These are phyloP conservation scores for Fistulinella cinereoalba DNA, from an alignment of 1,284 basidiomycete species.

Conservation along the genomic window DNA sequence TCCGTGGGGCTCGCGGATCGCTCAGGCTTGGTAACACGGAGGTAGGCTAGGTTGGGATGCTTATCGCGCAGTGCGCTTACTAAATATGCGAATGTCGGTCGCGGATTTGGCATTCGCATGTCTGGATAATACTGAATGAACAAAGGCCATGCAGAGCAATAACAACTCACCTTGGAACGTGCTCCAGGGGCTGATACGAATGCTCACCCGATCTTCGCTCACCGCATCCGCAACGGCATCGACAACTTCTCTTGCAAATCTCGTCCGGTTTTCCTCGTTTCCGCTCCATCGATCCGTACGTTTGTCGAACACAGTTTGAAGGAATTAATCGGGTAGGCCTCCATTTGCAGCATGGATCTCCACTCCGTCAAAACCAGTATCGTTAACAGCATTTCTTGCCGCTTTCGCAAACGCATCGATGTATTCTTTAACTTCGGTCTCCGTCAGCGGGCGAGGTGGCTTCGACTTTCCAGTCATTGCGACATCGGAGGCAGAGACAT, in stretches of 20 bases:
- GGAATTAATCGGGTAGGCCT: conserved; percentile 31
- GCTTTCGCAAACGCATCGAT: conserved; percentile 22
- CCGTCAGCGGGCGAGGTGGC: conserved; percentile 33
- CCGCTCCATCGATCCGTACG: conserved; percentile 59
- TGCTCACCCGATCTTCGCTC: conserved; percentile 41
- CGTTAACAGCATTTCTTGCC: conserved; percentile 23
- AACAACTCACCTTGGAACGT: conserved; percentile 33
- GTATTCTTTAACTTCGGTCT: conserved; percentile 28
- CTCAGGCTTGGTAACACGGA: conserved; percentile 57
- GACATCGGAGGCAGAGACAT: conserved; percentile 42
- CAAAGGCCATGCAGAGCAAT: not conserved
- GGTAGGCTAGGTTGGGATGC: conserved; percentile 46
- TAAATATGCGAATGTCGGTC: conserved; percentile 43
- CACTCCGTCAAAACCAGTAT: conserved; percentile 29
- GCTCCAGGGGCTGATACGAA: conserved; percentile 57
- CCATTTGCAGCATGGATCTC: conserved; percentile 21
- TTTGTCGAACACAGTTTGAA: conserved; percentile 35
- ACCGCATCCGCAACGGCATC: conserved; percentile 42
- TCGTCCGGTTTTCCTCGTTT: conserved; percentile 46
- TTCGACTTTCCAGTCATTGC: conserved; percentile 26
- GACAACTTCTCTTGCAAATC: conserved; percentile 47
- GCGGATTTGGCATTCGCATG: conserved; percentile 34
- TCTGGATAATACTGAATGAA: conserved; percentile 23
- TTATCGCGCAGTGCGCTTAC: conserved; percentile 34
- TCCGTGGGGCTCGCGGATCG: conserved; percentile 27